A percentile compares a stretch with the other conserved stretches of the same genome.
phyloP scores from a whole-genome alignment of 805 yeast species.

The Yarrowia deformans region DNA sequence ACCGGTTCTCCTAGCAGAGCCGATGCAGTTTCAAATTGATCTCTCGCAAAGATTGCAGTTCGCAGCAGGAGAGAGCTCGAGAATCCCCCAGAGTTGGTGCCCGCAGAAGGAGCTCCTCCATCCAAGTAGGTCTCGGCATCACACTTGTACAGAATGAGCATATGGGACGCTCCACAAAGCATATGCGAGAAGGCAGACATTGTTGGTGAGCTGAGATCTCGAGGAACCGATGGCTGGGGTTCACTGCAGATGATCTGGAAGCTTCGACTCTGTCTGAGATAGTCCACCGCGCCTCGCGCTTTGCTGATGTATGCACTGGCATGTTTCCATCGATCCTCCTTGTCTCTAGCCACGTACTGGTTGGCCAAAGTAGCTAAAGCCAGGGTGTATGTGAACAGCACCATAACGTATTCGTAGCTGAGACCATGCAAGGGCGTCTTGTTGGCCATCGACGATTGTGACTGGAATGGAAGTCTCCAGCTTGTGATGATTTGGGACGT shows the following conservation, averaged over 20 bases:
- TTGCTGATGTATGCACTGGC: constrained; percentile 46
- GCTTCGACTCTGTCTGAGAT: constrained; percentile 42
- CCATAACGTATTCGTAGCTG: constrained; percentile 45
- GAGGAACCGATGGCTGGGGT: constrained; percentile 44
- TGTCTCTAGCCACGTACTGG: constrained; percentile 40
- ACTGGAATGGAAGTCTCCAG: constrained; percentile 46
- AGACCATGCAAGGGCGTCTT: constrained; percentile 40
- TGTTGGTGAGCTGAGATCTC: constrained; percentile 44
- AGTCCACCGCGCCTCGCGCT: constrained; percentile 45
- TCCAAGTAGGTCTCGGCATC: constrained; percentile 41
- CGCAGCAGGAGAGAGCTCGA: constrained; percentile 45
- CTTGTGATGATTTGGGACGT: constrained; percentile 41
- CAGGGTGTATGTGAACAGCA: constrained; percentile 44
- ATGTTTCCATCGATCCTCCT: constrained; percentile 44
- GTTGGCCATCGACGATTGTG: constrained; percentile 40
- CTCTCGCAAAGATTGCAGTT: constrained; percentile 49
- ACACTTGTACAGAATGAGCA: constrained; percentile 46
- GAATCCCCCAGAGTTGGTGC: constrained; percentile 8
- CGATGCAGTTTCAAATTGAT: constrained; percentile 47
- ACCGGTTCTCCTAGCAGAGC: constrained; percentile 42
- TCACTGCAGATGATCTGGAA: constrained; percentile 35
- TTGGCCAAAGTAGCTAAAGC: constrained; percentile 42
- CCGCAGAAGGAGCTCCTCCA: constrained; percentile 18
- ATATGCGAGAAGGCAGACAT: constrained; percentile 41
- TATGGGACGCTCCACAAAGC: constrained; percentile 48